A percentile compares a stretch with the other conserved stretches of the same genome.
Conservation (phyloP, 306 rosid species). For the Carpinus viminea region DNA sequence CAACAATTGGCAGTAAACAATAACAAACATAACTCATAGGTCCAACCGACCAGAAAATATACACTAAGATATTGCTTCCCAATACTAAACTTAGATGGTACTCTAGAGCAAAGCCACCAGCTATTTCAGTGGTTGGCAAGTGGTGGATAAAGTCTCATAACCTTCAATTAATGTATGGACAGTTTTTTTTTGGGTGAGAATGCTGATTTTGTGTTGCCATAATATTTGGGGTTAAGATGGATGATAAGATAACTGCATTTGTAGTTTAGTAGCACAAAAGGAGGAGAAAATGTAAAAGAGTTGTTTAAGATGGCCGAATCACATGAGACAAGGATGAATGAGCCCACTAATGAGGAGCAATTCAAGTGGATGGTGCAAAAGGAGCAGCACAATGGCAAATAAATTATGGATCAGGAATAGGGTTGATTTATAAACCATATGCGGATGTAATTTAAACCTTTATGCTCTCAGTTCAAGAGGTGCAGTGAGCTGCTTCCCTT, state of each 20-base stretch:
- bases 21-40: conserved; percentile 20
- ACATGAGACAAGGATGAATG: neutral
- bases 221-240: neutral
- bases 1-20: conserved; percentile 18
- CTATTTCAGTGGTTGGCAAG: neutral
- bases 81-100: neutral
- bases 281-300: neutral
- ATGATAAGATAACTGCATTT: neutral
- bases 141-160: neutral
- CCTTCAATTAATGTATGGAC: neutral
- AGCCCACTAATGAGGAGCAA: neutral
- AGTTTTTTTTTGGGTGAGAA: neutral
- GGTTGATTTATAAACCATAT: neutral
- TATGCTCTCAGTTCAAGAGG: neutral
- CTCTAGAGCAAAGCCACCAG: neutral
- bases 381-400: neutral
- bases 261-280: neutral
- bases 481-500: neutral
- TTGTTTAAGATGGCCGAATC: neutral
- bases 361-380: neutral
- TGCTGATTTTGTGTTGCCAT: neutral
- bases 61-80: conserved; percentile 3
- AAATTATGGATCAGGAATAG: neutral
- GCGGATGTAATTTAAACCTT: neutral
- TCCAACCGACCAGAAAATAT: conserved; percentile 11